Evolutionary conservation across 75 land plant genomes (phyloP), one percentile per base, ranked within the genome.

Genomic region (Pseudotsuga menziesii): DNA sequence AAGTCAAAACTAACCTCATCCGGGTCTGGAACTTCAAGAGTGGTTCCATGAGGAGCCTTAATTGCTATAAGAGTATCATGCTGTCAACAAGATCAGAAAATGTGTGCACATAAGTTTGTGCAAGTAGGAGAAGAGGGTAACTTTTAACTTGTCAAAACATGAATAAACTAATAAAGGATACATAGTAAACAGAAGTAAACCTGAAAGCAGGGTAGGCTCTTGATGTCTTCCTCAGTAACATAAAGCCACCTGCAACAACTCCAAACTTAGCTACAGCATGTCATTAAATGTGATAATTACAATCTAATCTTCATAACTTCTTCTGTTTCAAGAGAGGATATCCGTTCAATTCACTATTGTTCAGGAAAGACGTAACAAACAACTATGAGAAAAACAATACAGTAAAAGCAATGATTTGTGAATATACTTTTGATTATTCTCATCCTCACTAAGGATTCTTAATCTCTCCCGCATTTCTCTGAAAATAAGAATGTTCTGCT

Each of bases 31-130:
- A 93, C 98, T 84, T 95, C 98, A 77, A 95, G 79, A 59, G 98
- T 95, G 55, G 98, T 95, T 29, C 98, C 98, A 83, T 91, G 97
- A 36, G 98, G 98, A 76, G 98, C 98, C 83, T 95, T 93, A 71
- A 95, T 91, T 63, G 98, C 98, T 78, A 95, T 95, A 61, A 95
- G 77, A 26, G 98, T 95, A 74, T 93, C 89, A 82, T 93, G 88
- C 98, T 95, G 87, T 41, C 16, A 78, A 44, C 57, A 66, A 61
- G 23, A 75, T 79, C 56, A 22, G 79, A 59, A 55, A 52, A 54
- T 23, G 36, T 58, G 54, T 55, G 44, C 74, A 39, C 48, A 48
- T 54, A 29, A 54, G 39, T 36, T 72, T 63, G 56, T 22, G 41
- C 62, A 78, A 22, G 57, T 3, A 63, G 27, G 56, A 17, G 22